phyloP scores from a whole-genome alignment of 2,329 filamentous ascomycete species.

The Penicillium digitatum region DNA sequence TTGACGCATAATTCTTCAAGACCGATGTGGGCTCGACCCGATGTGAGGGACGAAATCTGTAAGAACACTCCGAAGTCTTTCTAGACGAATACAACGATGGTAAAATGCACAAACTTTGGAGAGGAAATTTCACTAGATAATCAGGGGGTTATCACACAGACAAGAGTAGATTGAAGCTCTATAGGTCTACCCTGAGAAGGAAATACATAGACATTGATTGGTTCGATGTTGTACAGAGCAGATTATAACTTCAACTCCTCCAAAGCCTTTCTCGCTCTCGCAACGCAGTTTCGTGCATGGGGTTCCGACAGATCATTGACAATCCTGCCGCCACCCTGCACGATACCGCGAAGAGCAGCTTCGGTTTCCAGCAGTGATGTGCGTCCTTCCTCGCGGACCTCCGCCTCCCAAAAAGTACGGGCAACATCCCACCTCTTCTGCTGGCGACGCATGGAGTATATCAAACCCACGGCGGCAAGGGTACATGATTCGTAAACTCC shows the following conservation, averaged over 20 bases:
- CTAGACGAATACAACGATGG: too few relatives aligned
- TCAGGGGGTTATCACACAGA: constrained; percentile 7
- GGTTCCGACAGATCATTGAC: constrained; percentile 38
- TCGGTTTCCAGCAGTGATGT: constrained; percentile 54
- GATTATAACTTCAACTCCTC: constrained; percentile 29
- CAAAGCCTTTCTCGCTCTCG: constrained; percentile 47
- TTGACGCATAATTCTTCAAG: too few relatives aligned
- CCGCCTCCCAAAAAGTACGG: constrained; percentile 50
- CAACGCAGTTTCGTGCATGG: constrained; percentile 45
- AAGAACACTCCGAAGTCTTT: too few relatives aligned
- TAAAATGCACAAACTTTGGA: too few relatives aligned
- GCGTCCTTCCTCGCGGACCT: constrained; percentile 56
- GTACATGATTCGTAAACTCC: constrained; percentile 57
- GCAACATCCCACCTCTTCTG: constrained; percentile 58
- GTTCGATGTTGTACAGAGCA: not conserved
- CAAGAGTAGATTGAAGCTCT: constrained; percentile 19
- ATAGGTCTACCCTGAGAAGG: constrained; percentile 15
- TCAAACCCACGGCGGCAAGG: constrained; percentile 56
- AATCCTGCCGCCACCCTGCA: constrained; percentile 44
- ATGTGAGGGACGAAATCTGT: too few relatives aligned
- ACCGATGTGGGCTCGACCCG: too few relatives aligned
- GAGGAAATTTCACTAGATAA: too few relatives aligned
- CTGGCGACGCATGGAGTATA: constrained; percentile 55
- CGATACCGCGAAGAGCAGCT: constrained; percentile 45
- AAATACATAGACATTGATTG: constrained; percentile 18